phyloP scores from a whole-genome alignment of 352 stramenopile species.

The Pythium aristosporum region DNA sequence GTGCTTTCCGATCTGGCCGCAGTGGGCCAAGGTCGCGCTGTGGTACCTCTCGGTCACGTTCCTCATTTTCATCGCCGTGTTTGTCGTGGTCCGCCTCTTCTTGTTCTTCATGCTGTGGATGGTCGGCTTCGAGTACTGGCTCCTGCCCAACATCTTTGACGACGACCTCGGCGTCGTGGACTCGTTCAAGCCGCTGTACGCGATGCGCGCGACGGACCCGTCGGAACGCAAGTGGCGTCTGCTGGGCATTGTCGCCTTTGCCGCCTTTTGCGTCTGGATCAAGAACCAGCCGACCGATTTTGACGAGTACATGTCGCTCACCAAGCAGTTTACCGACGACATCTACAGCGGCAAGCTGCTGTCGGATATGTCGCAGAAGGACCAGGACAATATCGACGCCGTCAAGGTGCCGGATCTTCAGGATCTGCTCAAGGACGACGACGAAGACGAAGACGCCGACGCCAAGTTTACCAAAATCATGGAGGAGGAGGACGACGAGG shows the following conservation, averaged over 20 bases:
- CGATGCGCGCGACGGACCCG: conserved; percentile 70
- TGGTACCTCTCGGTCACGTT: conserved; percentile 99
- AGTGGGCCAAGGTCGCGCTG: conserved; percentile 96
- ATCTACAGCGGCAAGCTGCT: conserved; percentile 99
- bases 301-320: conserved; percentile 98
- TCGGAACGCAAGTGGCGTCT: conserved; percentile 96
- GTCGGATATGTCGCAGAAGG: conserved; percentile 96
- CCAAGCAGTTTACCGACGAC: conserved; percentile 99
- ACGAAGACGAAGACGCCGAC: conserved; percentile 60
- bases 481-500: conserved; percentile 69
- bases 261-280: conserved; percentile 97
- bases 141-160: conserved; percentile 99
- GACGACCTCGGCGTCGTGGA: conserved; percentile 97
- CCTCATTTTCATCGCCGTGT: conserved; percentile 97
- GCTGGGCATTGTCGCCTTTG: conserved; percentile 90
- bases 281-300: conserved; percentile 99
- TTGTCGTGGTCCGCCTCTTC: conserved; percentile 94
- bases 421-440: conserved; percentile 82
- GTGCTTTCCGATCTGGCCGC: conserved; percentile 99
- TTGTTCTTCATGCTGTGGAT: conserved; percentile 97
- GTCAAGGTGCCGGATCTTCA: conserved; percentile 90
- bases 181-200: conserved; percentile 97
- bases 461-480: conserved; percentile 81
- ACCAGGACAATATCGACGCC: conserved; percentile 98
- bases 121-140: conserved; percentile 96